Evolutionary conservation across 768 basidiomycete species (phyloP), one percentile per base, ranked within the genome.

Genomic region (Tylopilus balloui): DNA sequence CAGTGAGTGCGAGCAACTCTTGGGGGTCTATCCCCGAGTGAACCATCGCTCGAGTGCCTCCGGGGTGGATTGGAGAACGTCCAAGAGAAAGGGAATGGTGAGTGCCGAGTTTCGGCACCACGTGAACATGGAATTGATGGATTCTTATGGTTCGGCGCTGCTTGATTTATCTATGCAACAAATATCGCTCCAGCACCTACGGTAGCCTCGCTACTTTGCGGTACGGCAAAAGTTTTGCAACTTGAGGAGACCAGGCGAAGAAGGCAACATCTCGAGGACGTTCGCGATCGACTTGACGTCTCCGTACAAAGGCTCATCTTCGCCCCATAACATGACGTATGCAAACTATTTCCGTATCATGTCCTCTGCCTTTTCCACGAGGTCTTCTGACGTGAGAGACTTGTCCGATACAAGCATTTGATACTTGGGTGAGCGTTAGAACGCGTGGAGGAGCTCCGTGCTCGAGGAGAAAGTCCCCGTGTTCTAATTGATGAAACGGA

Each of bases 101-200:
- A 69, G 45, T 2, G 52, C 48, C 0, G 67, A 65, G 28, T 61
- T 58, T 23, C 63, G 53, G 25, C 67, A 68, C 66, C 66, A 68
- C 13, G 21, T 54, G 21, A 69, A 69, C 67, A 68, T 68, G 42
- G 59, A 60, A n/a, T 58, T 55, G 37, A 68, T 61, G 45, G 67
- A 60, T 31, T 68, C 66, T 14, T 63, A 59, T 3, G 67, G 53
- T 37, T 68, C 65, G 12, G 60, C 61, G 17, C 60, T 67, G 41
- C 63, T 68, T 11, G 47, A 27, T 36, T 65, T 63, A 28, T 67
- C 60, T 17, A 64, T 65, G 23, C 67, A 69, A 14, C 59, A 65
- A 1, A 65, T 65, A 14, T 69, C 67, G 38, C 56, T 56, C 65
- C 65, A 69, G 35, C 61, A 59, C 51, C 61, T 60, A n/a, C 2